Evolutionary conservation across 139 green algal species (phyloP).

Genomic region (Closterium sp.): DNA sequence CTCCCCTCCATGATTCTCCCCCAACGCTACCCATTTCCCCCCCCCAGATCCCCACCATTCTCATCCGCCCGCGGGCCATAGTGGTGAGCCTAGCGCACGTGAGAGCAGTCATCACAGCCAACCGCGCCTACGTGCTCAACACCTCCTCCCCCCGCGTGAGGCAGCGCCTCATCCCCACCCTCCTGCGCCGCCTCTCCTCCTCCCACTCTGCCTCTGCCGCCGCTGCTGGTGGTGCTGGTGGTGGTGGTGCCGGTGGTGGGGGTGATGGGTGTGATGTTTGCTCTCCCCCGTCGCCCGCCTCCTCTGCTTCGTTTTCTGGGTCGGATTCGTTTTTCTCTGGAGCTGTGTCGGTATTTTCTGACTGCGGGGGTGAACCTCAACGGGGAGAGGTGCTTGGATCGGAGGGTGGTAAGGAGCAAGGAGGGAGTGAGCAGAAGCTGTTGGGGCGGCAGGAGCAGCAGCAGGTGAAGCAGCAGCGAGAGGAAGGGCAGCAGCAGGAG

Average conservation of each 20-base stretch:
- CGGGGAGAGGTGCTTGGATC: neutral
- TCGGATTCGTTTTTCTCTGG: neutral
- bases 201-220: neutral
- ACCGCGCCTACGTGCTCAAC: constrained; percentile 3
- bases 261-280: neutral
- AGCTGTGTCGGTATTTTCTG: neutral
- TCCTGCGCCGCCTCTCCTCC: constrained; percentile 2
- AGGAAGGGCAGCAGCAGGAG: neutral
- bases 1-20: neutral
- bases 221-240: neutral
- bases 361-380: neutral
- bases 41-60: constrained; percentile 12
- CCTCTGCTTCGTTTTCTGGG: neutral
- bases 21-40: neutral
- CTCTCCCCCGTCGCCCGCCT: neutral
- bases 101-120: neutral
- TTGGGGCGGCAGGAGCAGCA: neutral
- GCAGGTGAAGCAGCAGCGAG: neutral
- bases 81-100: constrained; percentile 22
- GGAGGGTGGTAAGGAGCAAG: neutral
- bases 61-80: constrained; percentile 1
- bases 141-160: neutral
- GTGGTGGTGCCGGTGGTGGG: too few species aligned
- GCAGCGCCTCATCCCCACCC: constrained; percentile 1
- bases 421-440: neutral